Base-by-base conservation (phyloP, 345 rosid genomes). In the Punica granatum region DNA sequence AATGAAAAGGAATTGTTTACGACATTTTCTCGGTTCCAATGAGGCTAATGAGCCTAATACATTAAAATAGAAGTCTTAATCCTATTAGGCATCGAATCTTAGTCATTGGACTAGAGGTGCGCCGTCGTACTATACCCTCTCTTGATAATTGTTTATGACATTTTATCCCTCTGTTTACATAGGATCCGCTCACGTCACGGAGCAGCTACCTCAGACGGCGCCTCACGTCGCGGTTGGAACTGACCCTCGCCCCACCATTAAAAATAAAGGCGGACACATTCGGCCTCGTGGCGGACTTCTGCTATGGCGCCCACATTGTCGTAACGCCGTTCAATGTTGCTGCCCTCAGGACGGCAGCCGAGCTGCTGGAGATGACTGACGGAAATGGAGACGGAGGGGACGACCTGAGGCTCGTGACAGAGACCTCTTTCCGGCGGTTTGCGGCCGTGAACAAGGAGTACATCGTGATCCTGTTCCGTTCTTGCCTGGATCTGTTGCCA, bases 281-380 rank as follows among this genome's bases (percentile, higher is more conserved):
- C 75, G 54, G 85, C 12, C 82, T 83, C 18, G 76, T 83, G 0
- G 85, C 83, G 3, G 78, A 76, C 42, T 90, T 84, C 79, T 90
- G 93, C 65, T 87, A 86, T 76, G 89, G 92, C 31, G 69, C 81
- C 36, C 78, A 60, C 77, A 26, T 84, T 21, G 65, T 73, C 12
- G 28, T 92, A 67, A 88, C 97, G 72, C 97, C 97, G 72, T 88
- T 81, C 71, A 90, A 90, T 66, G 77, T 90, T 18, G 92, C 76
- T 1, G 77, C 88, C 1, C 77, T 92, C 4, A 68, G 90, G 63
- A 74, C 84, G n/a, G 93, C 97, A 13, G 88, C 83, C 3, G 93
- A 82, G 78, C 64, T 82, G 70, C 93, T 90, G 46, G 86, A 76
- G 41, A 83, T 92, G 83, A 82, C 85, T 49, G 79, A 69, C 43